A percentile compares a stretch with the other conserved stretches of the same genome.
Conservation (phyloP, 179 eudicot genomes). For the Silene vulgaris region DNA sequence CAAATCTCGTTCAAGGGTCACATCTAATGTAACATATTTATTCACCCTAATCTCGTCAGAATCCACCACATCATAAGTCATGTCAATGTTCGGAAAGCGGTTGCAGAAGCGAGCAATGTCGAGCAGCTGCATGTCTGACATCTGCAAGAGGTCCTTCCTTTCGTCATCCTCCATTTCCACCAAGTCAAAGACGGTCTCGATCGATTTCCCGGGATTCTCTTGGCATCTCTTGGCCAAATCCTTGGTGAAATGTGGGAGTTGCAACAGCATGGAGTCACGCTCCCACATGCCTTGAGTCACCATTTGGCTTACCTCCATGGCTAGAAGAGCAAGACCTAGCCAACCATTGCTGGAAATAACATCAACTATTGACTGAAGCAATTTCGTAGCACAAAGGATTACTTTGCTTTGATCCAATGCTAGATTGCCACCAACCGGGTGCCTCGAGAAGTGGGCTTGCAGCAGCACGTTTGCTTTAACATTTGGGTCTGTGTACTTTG, state of each 20-base stretch:
- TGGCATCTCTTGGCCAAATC: conserved; percentile 79
- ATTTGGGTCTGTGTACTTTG: conserved; percentile 73
- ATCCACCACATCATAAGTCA: conserved; percentile 53
- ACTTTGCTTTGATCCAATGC: conserved; percentile 66
- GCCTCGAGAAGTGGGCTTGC: conserved; percentile 87
- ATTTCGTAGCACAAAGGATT: conserved; percentile 50
- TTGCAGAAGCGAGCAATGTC: conserved; percentile 76
- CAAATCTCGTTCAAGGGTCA: conserved; percentile 75
- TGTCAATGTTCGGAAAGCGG: conserved; percentile 76
- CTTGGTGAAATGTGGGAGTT: conserved; percentile 79
- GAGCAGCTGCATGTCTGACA: conserved; percentile 65
- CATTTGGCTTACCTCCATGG: conserved; percentile 98
- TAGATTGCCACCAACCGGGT: conserved; percentile 62
- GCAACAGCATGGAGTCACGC: conserved; percentile 86
- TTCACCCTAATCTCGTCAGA: conserved; percentile 47
- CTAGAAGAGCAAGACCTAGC: conserved; percentile 80
- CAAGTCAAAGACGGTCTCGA: conserved; percentile 79
- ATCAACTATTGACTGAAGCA: conserved; percentile 81
- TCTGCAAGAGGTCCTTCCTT: conserved; percentile 61
- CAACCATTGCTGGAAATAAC: conserved; percentile 92
- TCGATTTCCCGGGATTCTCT: conserved; percentile 62
- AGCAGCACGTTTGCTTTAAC: conserved; percentile 77
- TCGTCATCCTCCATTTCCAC: conserved; percentile 88
- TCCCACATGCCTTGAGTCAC: conserved; percentile 97
- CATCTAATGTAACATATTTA: conserved; percentile 52